These are phyloP conservation scores for Plasmodium gonderi DNA, from an alignment of 169 alveolate genomes.

Conservation along the genomic window DNA sequence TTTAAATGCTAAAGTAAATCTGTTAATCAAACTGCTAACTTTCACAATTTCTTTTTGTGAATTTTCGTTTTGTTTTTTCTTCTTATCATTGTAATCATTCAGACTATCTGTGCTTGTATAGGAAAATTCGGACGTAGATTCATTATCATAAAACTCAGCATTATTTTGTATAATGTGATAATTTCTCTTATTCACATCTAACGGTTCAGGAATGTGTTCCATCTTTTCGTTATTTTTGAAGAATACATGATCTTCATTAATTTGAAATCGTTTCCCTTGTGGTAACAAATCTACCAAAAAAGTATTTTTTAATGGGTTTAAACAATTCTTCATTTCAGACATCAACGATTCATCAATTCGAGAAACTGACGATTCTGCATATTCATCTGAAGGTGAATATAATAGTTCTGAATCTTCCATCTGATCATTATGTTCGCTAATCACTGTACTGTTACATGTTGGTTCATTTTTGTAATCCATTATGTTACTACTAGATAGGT, in stretches of 20 bases:
- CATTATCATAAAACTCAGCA: slow-evolving; percentile 43
- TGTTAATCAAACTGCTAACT: slow-evolving; percentile 77
- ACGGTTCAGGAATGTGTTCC: slow-evolving; percentile 75
- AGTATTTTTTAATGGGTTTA: slow-evolving; percentile 69
- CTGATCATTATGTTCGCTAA: neutral
- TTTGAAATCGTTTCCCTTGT: slow-evolving; percentile 69
- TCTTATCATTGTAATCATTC: slow-evolving; percentile 50
- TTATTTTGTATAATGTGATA: slow-evolving; percentile 71
- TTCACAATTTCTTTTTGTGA: slow-evolving; percentile 65
- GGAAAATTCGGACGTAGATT: slow-evolving; percentile 62
- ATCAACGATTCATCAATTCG: slow-evolving; percentile 59
- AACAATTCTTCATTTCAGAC: slow-evolving; percentile 61
- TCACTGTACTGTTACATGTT: neutral
- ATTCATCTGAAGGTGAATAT: neutral
- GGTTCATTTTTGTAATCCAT: neutral
- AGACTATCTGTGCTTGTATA: slow-evolving; percentile 61
- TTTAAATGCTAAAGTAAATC: slow-evolving; percentile 82
- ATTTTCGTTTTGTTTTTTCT: slow-evolving; percentile 41
- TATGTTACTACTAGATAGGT: neutral
- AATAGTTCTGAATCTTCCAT: neutral
- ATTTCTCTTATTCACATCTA: slow-evolving; percentile 65
- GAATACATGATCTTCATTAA: slow-evolving; percentile 68
- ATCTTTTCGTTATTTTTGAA: slow-evolving; percentile 71
- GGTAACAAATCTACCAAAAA: slow-evolving; percentile 72
- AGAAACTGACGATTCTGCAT: neutral